Percentiles rank a stretch among this genome's conserved stretches.
Conservation (phyloP, 225 moss, liverwort and hornwort genomes). For the Marchantia paleacea region DNA sequence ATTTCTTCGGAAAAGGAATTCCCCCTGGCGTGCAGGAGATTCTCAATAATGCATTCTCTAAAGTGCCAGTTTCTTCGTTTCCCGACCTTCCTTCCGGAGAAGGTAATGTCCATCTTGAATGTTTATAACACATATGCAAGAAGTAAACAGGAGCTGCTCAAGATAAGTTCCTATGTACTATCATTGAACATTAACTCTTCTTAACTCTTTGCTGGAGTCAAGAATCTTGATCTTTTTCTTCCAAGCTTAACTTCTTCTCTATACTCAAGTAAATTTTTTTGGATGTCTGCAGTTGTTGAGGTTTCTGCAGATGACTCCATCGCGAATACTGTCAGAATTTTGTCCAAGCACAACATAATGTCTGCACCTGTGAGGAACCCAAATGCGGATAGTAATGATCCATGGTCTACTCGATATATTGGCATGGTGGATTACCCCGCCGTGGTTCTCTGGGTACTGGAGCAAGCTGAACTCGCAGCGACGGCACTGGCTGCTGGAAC, state of each 20-base stretch:
- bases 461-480: constrained; percentile 86
- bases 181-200: too few species aligned
- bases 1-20: constrained; percentile 49
- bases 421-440: constrained; percentile 90
- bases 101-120: constrained; percentile 36
- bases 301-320: constrained; percentile 68
- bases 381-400: constrained; percentile 49
- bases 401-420: constrained; percentile 71
- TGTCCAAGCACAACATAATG: constrained; percentile 71
- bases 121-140: too few species aligned
- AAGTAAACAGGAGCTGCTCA: too few species aligned
- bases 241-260: too few species aligned
- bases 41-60: constrained; percentile 62
- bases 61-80: constrained; percentile 69
- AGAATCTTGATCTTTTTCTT: too few species aligned
- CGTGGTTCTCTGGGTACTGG: constrained; percentile 81
- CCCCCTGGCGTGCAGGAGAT: constrained; percentile 61
- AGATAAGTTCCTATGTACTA: too few species aligned
- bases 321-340: constrained; percentile 57
- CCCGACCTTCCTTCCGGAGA: constrained; percentile 67
- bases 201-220: too few species aligned
- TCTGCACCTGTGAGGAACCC: constrained; percentile 75
- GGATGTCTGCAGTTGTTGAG: constrained; percentile 62
- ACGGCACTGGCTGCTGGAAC: constrained; percentile 56
- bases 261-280: background rate